These are phyloP conservation scores for Cordyceps farinosa DNA, from an alignment of 2,329 filamentous ascomycete species.

Conservation along the genomic window DNA sequence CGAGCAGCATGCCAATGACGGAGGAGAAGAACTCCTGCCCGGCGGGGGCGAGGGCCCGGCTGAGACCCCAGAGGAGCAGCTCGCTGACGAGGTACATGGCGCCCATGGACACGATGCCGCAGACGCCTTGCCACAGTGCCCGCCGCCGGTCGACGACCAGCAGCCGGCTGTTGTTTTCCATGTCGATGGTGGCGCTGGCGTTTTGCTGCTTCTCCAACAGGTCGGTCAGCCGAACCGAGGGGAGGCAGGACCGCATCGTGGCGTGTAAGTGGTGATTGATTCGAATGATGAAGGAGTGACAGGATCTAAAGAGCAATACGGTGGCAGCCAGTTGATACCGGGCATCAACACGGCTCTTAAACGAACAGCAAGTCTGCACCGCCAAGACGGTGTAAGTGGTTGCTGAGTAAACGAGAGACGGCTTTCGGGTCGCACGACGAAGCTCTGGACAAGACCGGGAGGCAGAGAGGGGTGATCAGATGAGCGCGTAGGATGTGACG, in stretches of 20 bases:
- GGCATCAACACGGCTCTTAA: no score
- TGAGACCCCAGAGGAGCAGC: constrained; percentile 44
- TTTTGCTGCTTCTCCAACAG: not conserved
- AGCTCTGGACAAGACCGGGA: no score
- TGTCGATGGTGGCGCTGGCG: not conserved
- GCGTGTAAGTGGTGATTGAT: not conserved
- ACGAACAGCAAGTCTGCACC: no score
- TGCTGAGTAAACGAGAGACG: no score
- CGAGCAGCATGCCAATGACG: constrained; percentile 45
- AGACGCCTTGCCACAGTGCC: not conserved
- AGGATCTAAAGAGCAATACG: not conserved
- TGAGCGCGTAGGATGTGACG: no score
- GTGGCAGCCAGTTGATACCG: not conserved
- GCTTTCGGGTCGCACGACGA: no score
- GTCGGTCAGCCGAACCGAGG: not conserved
- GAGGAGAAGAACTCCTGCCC: constrained; percentile 44
- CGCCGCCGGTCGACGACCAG: not conserved
- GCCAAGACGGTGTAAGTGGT: no score
- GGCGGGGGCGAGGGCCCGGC: constrained; percentile 31
- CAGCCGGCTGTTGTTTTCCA: not conserved
- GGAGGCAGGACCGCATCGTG: constrained; percentile 8
- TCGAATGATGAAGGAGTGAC: not conserved
- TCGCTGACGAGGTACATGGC: constrained; percentile 41
- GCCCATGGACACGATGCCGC: constrained; percentile 31
- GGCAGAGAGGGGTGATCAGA: no score